phyloP scores from a whole-genome alignment of 257 asterid genomes.

The Nemophila menziesii region DNA sequence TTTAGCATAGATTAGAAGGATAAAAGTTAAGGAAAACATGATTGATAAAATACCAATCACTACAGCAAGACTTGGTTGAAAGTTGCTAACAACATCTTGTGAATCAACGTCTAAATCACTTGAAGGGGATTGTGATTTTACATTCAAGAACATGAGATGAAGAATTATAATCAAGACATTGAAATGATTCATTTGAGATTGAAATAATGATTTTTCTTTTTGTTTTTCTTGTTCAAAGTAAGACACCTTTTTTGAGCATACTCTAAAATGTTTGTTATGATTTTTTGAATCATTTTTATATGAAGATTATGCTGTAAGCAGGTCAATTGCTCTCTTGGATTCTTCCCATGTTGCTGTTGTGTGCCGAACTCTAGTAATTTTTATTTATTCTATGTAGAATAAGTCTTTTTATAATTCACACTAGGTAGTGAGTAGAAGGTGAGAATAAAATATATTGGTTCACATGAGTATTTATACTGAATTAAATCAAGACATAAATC shows the following conservation, averaged over 20 bases:
- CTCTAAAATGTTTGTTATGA: constrained; percentile 10
- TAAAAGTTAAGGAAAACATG: constrained; percentile 52
- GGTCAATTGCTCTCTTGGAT: constrained; percentile 17
- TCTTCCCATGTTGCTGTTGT: constrained; percentile 6
- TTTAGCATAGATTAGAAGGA: constrained; percentile 69
- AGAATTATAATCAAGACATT: constrained; percentile 16
- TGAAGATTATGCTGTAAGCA: constrained; percentile 9
- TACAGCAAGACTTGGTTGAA: constrained; percentile 64
- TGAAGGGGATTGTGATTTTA: constrained; percentile 20
- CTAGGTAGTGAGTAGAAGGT: constrained; percentile 14
- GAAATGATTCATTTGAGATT: constrained; percentile 9
- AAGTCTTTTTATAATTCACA: constrained; percentile 2
- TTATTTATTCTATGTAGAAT: not conserved
- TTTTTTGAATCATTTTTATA: constrained; percentile 8
- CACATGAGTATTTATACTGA: too few species aligned
- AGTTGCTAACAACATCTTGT: constrained; percentile 22
- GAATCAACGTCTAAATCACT: constrained; percentile 7
- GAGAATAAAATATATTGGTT: constrained; percentile 4
- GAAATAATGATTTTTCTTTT: constrained; percentile 2
- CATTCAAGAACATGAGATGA: constrained; percentile 14
- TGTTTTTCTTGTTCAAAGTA: not conserved
- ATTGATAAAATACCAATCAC: constrained; percentile 54
- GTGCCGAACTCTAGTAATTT: constrained; percentile 5
- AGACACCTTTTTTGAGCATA: constrained; percentile 6
- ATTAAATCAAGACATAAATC: too few species aligned